Conservation (phyloP, 495 filamentous ascomycete genomes). For the Cercophora scortea region DNA sequence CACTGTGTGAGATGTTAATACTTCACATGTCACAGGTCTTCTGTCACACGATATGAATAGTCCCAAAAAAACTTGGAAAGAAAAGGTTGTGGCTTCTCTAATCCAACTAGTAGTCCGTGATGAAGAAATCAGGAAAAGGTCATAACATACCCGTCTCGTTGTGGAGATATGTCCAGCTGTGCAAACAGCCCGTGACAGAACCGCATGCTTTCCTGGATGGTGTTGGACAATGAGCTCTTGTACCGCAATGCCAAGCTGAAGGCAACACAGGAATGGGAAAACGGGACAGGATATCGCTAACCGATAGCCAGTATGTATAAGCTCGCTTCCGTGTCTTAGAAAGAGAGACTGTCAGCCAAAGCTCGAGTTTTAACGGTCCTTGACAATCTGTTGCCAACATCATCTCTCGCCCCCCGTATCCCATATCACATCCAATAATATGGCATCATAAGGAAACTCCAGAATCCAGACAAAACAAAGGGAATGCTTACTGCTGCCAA, state of each 20-base stretch:
- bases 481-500: conserved; percentile 13
- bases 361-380: too few relatives aligned
- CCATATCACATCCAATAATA: too few relatives aligned
- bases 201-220: conserved; percentile 6
- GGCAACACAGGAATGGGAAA: background rate
- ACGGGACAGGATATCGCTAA: background rate
- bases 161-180: conserved; percentile 34
- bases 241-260: background rate
- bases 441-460: too few relatives aligned
- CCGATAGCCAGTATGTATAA: conserved; percentile 14
- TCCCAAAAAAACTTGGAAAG: background rate
- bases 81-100: background rate
- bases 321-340: conserved; percentile 7
- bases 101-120: background rate
- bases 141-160: conserved; percentile 34
- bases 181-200: conserved; percentile 26
- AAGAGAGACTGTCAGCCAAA: background rate
- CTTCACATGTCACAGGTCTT: background rate
- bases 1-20: conserved; percentile 18
- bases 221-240: background rate
- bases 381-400: background rate
- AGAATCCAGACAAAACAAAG: background rate
- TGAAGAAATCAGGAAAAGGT: background rate
- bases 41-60: background rate
- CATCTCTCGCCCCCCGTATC: too few relatives aligned